Evolutionary conservation across 75 land plant species (phyloP).

Genomic region (Adiantum capillusveneris): DNA sequence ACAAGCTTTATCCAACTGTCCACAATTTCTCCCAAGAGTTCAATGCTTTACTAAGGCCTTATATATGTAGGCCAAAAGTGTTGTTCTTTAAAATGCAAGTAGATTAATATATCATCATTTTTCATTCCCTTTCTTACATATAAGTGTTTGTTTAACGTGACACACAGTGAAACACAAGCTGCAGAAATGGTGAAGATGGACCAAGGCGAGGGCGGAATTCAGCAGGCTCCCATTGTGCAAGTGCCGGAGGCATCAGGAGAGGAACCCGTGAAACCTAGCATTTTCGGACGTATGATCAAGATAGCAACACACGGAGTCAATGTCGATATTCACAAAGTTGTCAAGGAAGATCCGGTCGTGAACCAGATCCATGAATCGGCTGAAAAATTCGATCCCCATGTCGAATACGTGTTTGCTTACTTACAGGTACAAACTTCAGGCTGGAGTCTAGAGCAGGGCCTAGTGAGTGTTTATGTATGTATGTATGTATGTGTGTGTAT

Average conservation of each 20-base stretch:
- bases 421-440: constrained; percentile 6
- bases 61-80: too few relatives aligned
- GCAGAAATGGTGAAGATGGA: background rate
- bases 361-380: constrained; percentile 11
- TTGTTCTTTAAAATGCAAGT: too few relatives aligned
- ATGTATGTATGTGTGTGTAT: too few relatives aligned
- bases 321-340: constrained; percentile 17
- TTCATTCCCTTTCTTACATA: too few relatives aligned
- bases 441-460: too few relatives aligned
- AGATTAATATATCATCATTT: too few relatives aligned
- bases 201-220: background rate
- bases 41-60: too few relatives aligned
- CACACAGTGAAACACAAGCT: background rate
- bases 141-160: too few relatives aligned
- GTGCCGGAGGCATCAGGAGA: background rate
- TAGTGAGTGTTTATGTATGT: too few relatives aligned
- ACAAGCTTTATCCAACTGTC: too few relatives aligned
- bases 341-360: constrained; percentile 8
- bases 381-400: constrained; percentile 17
- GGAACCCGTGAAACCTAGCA: background rate
- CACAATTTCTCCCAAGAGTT: too few relatives aligned
- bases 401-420: constrained; percentile 17
- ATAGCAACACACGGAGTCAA: constrained; percentile 15
- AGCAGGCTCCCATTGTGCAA: background rate
- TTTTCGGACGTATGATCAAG: background rate